Conservation (phyloP, 805 yeast species). For the Scheffersomyces spartinae region DNA sequence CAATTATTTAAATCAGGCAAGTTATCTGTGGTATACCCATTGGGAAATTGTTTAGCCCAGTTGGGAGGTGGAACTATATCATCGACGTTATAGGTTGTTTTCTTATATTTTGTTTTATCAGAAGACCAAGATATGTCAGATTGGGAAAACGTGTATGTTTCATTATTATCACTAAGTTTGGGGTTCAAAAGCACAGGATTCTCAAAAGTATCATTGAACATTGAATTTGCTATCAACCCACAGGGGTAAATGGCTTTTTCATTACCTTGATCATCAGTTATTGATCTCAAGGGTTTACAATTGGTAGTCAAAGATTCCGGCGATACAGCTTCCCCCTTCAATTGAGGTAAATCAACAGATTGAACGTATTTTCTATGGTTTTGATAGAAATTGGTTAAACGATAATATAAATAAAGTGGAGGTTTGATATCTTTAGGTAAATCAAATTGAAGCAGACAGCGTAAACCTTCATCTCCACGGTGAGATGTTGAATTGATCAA, state of each 20-base stretch:
- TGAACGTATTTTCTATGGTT: slow-evolving; percentile 91
- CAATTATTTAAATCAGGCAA: slow-evolving; percentile 64
- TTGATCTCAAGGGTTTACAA: slow-evolving; percentile 21
- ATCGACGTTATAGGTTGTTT: slow-evolving; percentile 51
- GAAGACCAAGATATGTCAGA: slow-evolving; percentile 76
- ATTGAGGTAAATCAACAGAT: slow-evolving; percentile 70
- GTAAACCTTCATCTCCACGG: slow-evolving; percentile 23
- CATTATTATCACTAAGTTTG: slow-evolving; percentile 29
- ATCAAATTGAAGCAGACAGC: slow-evolving; percentile 61
- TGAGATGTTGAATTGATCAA: slow-evolving; percentile 21
- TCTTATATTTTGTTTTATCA: slow-evolving; percentile 62
- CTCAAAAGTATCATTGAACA: slow-evolving; percentile 78
- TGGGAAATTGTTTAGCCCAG: slow-evolving; percentile 70
- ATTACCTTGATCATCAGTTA: slow-evolving; percentile 23
- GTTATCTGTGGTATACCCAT: slow-evolving; percentile 80
- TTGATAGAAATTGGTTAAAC: slow-evolving; percentile 82
- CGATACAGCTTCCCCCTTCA: slow-evolving; percentile 63
- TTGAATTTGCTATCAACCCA: slow-evolving; percentile 87
- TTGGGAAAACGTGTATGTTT: slow-evolving; percentile 33
- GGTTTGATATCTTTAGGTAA: slow-evolving; percentile 60
- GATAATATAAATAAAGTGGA: slow-evolving; percentile 71
- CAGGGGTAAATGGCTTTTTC: slow-evolving; percentile 66
- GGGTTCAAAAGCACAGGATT: slow-evolving; percentile 37
- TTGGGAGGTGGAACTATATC: slow-evolving; percentile 91
- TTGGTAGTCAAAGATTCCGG: slow-evolving; percentile 33